Conservation (phyloP, 116 monocot species). For the Posidonia oceanica region DNA sequence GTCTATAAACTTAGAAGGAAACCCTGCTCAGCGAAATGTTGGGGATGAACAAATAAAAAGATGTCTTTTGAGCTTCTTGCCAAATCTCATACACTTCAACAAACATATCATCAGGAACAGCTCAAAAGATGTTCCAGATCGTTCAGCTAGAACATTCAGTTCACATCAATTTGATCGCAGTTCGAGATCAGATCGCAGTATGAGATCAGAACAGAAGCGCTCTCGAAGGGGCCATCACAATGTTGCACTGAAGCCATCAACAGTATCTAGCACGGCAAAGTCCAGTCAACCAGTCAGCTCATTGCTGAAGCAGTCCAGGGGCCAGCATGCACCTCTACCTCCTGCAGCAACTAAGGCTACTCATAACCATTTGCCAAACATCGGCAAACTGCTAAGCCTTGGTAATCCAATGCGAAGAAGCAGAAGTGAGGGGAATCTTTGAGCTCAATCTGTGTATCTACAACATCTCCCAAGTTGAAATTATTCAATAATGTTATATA, state of each 20-base stretch:
- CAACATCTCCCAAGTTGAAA: too few relatives aligned
- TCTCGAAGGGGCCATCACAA: slow-evolving; percentile 9
- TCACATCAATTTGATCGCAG: slow-evolving; percentile 30
- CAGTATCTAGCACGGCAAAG: slow-evolving; percentile 7
- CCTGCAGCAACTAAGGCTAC: slow-evolving; percentile 10
- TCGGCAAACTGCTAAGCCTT: slow-evolving; percentile 10
- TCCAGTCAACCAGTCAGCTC: slow-evolving; percentile 10
- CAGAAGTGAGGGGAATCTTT: slow-evolving; percentile 34
- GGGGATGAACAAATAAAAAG: slow-evolving; percentile 80
- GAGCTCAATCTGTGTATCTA: background rate
- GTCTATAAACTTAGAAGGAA: slow-evolving; percentile 61
- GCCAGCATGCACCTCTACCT: slow-evolving; percentile 7
- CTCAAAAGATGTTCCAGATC: slow-evolving; percentile 43
- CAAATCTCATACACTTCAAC: slow-evolving; percentile 56
- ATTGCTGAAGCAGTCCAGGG: slow-evolving; percentile 17
- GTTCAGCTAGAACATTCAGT: slow-evolving; percentile 12
- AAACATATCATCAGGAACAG: slow-evolving; percentile 35
- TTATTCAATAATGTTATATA: too few relatives aligned
- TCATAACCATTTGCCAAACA: background rate
- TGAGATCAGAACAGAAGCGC: slow-evolving; percentile 29
- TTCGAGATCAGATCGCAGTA: too few relatives aligned
- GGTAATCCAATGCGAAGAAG: slow-evolving; percentile 29
- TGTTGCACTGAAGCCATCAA: slow-evolving; percentile 14
- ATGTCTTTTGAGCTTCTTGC: slow-evolving; percentile 50
- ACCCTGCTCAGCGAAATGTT: slow-evolving; percentile 68